A percentile compares a stretch with the other conserved stretches of the same genome.
Evolutionary conservation across 2,329 filamentous ascomycete genomes (phyloP).

Genomic region (Diaporthe citrichinensis): DNA sequence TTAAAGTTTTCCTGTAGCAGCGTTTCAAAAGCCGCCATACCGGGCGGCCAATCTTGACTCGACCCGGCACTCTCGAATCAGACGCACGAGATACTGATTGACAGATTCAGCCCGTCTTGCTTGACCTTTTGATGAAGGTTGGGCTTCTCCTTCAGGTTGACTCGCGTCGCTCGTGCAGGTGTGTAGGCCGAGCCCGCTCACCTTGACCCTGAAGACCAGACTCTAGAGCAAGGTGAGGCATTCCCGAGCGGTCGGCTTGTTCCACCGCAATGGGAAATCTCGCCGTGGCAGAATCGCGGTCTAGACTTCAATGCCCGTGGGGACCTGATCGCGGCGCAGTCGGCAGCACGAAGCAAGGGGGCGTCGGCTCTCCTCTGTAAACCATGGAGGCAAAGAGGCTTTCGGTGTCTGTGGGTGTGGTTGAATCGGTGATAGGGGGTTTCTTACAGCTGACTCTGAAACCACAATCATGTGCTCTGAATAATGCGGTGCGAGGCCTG

Average conservation of each 20-base stretch:
- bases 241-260: conserved; percentile 17
- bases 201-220: conserved; percentile 16
- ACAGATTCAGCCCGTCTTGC: background rate
- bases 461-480: conserved; percentile 7
- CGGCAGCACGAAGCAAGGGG: background rate
- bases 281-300: conserved; percentile 10
- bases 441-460: conserved; percentile 17
- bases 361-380: background rate
- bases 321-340: conserved; percentile 24
- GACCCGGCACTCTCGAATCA: conserved; percentile 26
- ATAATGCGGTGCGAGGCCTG: conserved; percentile 16
- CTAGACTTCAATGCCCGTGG: conserved; percentile 22
- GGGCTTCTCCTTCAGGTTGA: conserved; percentile 1
- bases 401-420: conserved; percentile 11
- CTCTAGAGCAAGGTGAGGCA: conserved; percentile 3
- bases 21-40: conserved; percentile 34
- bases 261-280: background rate
- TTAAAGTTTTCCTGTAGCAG: conserved; percentile 12
- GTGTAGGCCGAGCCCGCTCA: conserved; percentile 20
- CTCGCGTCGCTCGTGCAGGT: conserved; percentile 29
- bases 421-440: conserved; percentile 8
- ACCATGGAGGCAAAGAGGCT: background rate
- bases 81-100: background rate
- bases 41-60: conserved; percentile 30
- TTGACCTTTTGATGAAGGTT: conserved; percentile 24